Evolutionary conservation across 1,284 basidiomycete genomes (phyloP).

Genomic region (Phylloporus sp.): DNA sequence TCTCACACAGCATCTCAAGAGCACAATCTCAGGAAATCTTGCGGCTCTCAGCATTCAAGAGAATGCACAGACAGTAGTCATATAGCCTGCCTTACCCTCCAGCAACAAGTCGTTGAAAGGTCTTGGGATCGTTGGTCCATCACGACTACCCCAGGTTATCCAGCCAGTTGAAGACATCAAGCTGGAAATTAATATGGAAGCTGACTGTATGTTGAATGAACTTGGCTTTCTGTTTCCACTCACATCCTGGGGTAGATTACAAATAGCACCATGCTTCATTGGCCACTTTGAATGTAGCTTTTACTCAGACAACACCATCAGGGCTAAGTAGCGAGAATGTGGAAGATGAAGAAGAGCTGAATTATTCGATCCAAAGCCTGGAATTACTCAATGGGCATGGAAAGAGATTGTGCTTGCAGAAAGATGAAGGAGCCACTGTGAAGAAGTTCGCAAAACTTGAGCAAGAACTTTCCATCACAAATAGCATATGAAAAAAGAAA

Average conservation of each 20-base stretch:
- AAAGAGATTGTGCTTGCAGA: slow-evolving; percentile 69
- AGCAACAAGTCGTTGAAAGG: slow-evolving; percentile 74
- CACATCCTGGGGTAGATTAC: slow-evolving; percentile 54
- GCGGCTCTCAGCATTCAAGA: slow-evolving; percentile 85
- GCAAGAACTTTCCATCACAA: slow-evolving; percentile 12
- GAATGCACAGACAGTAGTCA: slow-evolving; percentile 50
- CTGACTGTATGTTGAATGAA: slow-evolving; percentile 56
- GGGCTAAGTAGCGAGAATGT: slow-evolving; percentile 51
- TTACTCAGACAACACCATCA: slow-evolving; percentile 61
- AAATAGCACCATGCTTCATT: slow-evolving; percentile 81
- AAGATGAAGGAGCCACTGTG: slow-evolving; percentile 52
- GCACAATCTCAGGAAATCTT: slow-evolving; percentile 91
- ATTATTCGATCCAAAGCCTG: slow-evolving; percentile 64
- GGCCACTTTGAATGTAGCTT: slow-evolving; percentile 61
- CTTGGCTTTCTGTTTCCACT: neutral
- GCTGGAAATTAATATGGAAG: no score
- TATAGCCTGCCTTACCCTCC: slow-evolving; percentile 42
- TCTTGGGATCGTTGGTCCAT: slow-evolving; percentile 54
- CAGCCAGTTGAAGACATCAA: slow-evolving; percentile 44
- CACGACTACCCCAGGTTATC: slow-evolving; percentile 35
- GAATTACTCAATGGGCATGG: slow-evolving; percentile 70
- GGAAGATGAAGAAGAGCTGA: slow-evolving; percentile 71
- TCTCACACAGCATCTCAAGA: slow-evolving; percentile 93
- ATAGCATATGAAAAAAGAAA: slow-evolving; percentile 5
- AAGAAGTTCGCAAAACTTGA: slow-evolving; percentile 54